Evolutionary conservation across 2,329 filamentous ascomycete species (phyloP).

Genomic region (Fusarium sambucinum): DNA sequence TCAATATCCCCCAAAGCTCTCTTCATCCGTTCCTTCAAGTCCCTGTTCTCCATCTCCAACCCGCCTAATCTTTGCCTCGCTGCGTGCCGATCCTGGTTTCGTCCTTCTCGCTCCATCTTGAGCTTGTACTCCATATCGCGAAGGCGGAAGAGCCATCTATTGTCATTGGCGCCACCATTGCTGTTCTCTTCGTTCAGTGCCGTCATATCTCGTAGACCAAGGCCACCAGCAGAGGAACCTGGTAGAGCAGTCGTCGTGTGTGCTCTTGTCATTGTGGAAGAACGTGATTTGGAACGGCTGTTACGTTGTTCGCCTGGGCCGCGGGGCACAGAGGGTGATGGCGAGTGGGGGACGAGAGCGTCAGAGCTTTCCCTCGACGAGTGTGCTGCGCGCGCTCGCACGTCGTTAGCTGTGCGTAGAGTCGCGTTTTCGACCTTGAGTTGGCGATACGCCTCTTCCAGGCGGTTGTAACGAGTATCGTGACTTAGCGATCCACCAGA

Average conservation of each 20-base stretch:
- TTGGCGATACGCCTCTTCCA: constrained; percentile 72
- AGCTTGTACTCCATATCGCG: constrained; percentile 89
- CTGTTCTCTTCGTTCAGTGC: constrained; percentile 41
- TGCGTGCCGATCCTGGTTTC: constrained; percentile 85
- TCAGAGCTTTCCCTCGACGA: constrained; percentile 56
- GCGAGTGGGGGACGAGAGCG: constrained; percentile 58
- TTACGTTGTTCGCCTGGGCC: constrained; percentile 61
- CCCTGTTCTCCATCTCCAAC: constrained; percentile 78
- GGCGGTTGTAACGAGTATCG: constrained; percentile 61
- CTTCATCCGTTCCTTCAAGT: constrained; percentile 73
- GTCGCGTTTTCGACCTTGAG: constrained; percentile 77
- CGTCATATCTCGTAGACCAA: constrained; percentile 49
- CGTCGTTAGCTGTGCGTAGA: constrained; percentile 72
- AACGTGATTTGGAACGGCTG: constrained; percentile 50
- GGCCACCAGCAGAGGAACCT: constrained; percentile 40
- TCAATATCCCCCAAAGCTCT: constrained; percentile 48
- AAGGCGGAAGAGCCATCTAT: constrained; percentile 86
- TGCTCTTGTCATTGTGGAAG: constrained; percentile 51
- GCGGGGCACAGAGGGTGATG: constrained; percentile 66
- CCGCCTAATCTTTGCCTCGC: constrained; percentile 84
- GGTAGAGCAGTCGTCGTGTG: constrained; percentile 49
- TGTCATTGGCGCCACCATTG: constrained; percentile 61
- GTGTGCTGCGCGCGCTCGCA: constrained; percentile 64
- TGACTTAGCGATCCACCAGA: constrained; percentile 61
- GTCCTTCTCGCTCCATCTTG: constrained; percentile 88